Conservation (phyloP, 2,329 filamentous ascomycete species). For the Fusarium burgessii region DNA sequence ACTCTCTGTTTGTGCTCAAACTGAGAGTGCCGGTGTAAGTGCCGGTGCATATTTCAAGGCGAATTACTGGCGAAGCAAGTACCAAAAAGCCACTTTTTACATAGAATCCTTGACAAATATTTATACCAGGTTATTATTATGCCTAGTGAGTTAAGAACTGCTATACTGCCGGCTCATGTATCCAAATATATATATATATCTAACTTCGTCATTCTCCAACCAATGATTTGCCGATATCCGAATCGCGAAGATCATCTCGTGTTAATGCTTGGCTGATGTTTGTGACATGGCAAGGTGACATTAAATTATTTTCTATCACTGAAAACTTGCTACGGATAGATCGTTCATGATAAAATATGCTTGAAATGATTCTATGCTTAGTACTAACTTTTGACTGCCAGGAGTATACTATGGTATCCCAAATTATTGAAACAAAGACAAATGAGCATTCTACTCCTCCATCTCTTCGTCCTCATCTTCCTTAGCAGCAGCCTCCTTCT, state of each 20-base stretch:
- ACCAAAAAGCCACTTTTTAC: conserved; percentile 5
- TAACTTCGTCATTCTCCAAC: conserved; percentile 3
- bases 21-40: not conserved
- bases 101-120: conserved; percentile 1
- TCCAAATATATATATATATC: no score
- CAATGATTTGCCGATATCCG: conserved; percentile 21
- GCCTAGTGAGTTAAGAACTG: not conserved
- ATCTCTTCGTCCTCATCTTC: conserved; percentile 51
- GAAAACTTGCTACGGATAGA: not conserved
- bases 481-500: conserved; percentile 55
- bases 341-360: conserved; percentile 3
- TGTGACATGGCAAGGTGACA: not conserved
- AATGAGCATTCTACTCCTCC: conserved; percentile 46
- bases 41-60: not conserved
- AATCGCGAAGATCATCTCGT: conserved; percentile 16
- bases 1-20: not conserved
- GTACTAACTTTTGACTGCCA: conserved; percentile 41
- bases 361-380: conserved; percentile 32
- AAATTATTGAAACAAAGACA: conserved; percentile 32
- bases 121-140: not conserved
- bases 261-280: conserved; percentile 26
- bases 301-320: not conserved
- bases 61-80: not conserved
- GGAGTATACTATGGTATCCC: conserved; percentile 41
- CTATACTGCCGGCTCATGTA: conserved; percentile 5